Conservation (phyloP, 73 alveolate species). For the Durusdinium trenchii region DNA sequence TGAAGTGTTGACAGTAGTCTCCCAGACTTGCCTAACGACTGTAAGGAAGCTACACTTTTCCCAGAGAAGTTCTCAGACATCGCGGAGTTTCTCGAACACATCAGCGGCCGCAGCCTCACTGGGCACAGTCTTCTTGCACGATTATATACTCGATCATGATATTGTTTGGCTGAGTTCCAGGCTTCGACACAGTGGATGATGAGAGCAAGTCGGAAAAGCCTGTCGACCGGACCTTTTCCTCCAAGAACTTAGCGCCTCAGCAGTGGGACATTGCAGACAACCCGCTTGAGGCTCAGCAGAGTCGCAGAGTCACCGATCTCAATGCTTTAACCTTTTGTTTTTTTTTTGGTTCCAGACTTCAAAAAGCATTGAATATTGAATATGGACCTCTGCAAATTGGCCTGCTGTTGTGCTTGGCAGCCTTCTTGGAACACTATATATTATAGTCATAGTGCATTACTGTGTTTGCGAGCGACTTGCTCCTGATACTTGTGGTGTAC, state of each 20-base stretch:
- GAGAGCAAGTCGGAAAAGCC: conserved; percentile 96
- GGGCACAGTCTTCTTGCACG: not conserved
- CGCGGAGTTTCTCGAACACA: conserved; percentile 82
- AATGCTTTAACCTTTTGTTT: too few species aligned
- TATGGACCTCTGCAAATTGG: too few species aligned
- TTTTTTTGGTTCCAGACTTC: too few species aligned
- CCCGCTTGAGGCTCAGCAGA: conserved; percentile 92
- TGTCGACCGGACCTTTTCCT: conserved; percentile 78
- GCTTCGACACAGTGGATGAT: conserved; percentile 98
- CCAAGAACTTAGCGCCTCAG: conserved; percentile 81
- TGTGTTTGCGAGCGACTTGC: too few species aligned
- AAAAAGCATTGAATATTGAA: too few species aligned
- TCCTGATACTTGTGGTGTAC: too few species aligned
- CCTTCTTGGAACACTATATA: too few species aligned
- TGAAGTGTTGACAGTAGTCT: not conserved
- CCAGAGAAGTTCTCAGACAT: conserved; percentile 65
- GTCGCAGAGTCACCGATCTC: too few species aligned
- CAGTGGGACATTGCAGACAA: conserved; percentile 96
- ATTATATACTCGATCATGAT: not conserved
- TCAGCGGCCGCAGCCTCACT: conserved; percentile 59
- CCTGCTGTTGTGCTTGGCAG: too few species aligned
- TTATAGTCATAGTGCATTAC: too few species aligned
- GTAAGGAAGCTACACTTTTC: conserved; percentile 72
- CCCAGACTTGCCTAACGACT: not conserved
- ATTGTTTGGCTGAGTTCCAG: not conserved